Conservation (phyloP, 768 basidiomycete genomes). For the Cystobasidium ongulense region DNA sequence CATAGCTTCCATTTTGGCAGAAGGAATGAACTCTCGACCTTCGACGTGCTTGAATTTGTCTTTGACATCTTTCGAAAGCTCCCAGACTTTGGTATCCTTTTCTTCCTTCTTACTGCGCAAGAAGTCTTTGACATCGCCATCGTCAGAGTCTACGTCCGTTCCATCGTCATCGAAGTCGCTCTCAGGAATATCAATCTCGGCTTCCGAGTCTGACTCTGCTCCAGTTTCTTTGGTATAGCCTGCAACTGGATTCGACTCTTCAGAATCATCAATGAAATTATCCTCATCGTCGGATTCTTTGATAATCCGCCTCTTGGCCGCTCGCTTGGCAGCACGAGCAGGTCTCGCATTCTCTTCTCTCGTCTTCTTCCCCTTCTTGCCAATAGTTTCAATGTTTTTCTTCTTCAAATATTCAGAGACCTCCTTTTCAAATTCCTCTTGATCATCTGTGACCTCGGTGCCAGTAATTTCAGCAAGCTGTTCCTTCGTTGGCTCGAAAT, state of each 20-base stretch:
- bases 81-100: background rate
- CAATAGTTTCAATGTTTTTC: background rate
- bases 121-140: background rate
- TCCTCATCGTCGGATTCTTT: constrained; percentile 4
- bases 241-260: background rate
- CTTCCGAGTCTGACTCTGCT: background rate
- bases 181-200: background rate
- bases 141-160: background rate
- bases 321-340: background rate
- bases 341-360: background rate
- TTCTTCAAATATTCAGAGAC: background rate
- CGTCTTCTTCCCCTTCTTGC: background rate
- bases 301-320: background rate
- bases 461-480: constrained; percentile 7
- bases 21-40: background rate
- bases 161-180: background rate
- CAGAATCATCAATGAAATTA: background rate
- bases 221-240: constrained; percentile 4
- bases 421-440: background rate
- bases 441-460: background rate
- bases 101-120: background rate
- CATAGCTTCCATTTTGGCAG: background rate
- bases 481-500: constrained; percentile 1
- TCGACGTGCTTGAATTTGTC: background rate
- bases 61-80: background rate